phyloP scores from a whole-genome alignment of 805 yeast genomes.

The Kodamaea neixiangensis region DNA sequence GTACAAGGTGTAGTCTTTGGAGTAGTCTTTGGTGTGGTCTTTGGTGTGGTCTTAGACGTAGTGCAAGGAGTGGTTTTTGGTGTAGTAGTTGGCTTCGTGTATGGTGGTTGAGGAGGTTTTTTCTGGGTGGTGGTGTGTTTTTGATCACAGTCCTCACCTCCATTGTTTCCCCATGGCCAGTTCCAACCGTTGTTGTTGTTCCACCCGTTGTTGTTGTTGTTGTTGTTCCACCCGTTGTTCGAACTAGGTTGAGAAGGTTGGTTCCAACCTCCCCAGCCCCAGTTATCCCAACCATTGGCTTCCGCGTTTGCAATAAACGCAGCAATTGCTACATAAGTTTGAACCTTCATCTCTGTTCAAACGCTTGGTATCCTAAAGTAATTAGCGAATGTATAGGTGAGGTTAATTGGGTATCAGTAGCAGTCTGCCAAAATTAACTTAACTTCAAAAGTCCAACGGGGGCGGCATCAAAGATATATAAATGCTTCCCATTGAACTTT shows the following conservation, averaged over 20 bases:
- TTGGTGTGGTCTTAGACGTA: constrained; percentile 4
- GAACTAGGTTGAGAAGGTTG: background rate
- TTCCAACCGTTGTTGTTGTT: background rate
- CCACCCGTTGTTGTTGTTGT: background rate
- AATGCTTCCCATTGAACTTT: background rate
- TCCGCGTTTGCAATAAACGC: background rate
- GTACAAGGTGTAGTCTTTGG: constrained; percentile 3
- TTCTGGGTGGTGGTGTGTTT: background rate
- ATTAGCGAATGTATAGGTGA: constrained; percentile 3
- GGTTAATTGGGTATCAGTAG: constrained; percentile 1
- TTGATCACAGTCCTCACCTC: background rate
- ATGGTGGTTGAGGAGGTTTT: background rate
- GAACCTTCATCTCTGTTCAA: constrained; percentile 1
- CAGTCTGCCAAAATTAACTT: background rate
- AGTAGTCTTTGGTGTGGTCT: background rate
- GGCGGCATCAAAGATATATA: background rate
- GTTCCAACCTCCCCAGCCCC: constrained; percentile 2
- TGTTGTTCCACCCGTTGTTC: background rate
- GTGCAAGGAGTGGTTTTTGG: background rate
- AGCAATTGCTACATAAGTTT: constrained; percentile 1
- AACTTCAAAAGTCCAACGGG: background rate
- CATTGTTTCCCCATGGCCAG: background rate
- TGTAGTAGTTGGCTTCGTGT: constrained; percentile 1
- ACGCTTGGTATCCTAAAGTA: constrained; percentile 2
- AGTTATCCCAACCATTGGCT: background rate